These are phyloP conservation scores for Paraconiothyrium brasiliense DNA, from an alignment of 2,329 filamentous ascomycete genomes.

Conservation along the genomic window DNA sequence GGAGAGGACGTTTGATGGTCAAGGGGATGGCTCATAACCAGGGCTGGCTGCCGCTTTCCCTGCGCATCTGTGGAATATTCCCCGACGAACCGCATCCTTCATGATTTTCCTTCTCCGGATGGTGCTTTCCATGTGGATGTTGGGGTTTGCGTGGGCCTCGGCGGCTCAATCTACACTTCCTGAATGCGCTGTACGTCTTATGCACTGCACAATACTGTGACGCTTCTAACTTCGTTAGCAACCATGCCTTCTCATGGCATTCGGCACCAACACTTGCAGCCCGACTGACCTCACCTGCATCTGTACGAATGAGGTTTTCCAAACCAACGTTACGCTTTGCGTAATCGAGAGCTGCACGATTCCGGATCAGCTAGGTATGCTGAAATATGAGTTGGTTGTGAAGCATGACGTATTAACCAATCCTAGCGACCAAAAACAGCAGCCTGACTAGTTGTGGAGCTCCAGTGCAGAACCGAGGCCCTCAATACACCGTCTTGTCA, in stretches of 20 bases:
- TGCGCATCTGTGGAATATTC: not conserved
- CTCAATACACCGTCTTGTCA: constrained; percentile 44
- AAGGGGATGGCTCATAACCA: not conserved
- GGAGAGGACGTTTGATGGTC: not conserved
- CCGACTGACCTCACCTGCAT: constrained; percentile 33
- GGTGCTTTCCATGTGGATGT: not conserved
- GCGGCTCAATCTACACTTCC: constrained; percentile 3
- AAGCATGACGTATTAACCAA: not conserved
- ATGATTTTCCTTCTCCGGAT: not conserved
- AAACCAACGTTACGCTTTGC: constrained; percentile 31
- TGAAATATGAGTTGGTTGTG: not conserved
- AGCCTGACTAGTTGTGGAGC: constrained; percentile 51
- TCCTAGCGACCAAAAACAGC: constrained; percentile 53
- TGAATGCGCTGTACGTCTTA: not conserved
- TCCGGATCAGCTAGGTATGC: constrained; percentile 32
- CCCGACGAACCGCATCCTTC: not conserved
- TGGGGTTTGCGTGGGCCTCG: not conserved
- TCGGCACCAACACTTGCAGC: constrained; percentile 28
- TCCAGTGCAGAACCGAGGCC: constrained; percentile 50
- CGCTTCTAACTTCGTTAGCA: constrained; percentile 14
- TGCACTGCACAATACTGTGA: not conserved
- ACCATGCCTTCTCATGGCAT: constrained; percentile 23
- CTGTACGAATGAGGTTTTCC: constrained; percentile 33
- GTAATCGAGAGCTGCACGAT: constrained; percentile 32
- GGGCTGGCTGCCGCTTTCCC: constrained; percentile 1